Conservation (phyloP, 2,329 filamentous ascomycete genomes). For the Fusarium nisikadoi region DNA sequence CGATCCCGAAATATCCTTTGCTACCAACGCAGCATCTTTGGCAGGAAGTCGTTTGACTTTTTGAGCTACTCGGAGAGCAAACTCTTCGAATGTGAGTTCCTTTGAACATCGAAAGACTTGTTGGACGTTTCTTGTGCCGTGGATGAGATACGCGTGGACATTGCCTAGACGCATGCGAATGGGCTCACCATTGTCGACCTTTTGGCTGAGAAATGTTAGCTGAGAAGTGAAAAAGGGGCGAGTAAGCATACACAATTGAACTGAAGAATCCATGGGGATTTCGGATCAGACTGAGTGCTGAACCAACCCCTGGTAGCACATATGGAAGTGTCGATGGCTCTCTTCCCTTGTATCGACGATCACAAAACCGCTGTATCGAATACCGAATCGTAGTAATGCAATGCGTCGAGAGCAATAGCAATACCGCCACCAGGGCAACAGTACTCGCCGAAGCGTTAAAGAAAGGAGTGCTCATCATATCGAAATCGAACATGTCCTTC, state of each 20-base stretch:
- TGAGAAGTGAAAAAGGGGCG: fast-evolving
- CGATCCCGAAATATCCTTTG: slow-evolving; percentile 36
- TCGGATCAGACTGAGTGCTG: slow-evolving; percentile 25
- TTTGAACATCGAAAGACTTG: slow-evolving; percentile 37
- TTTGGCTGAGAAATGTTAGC: slow-evolving; percentile 14
- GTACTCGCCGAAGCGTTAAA: not conserved
- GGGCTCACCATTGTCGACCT: slow-evolving; percentile 27
- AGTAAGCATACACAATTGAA: slow-evolving; percentile 12
- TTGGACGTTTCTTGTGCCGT: slow-evolving; percentile 34
- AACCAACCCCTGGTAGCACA: slow-evolving; percentile 26
- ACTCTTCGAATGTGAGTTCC: slow-evolving; percentile 39
- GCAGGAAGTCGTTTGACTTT: slow-evolving; percentile 38
- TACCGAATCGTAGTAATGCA: slow-evolving; percentile 32
- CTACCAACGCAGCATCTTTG: slow-evolving; percentile 23
- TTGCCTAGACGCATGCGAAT: slow-evolving; percentile 35
- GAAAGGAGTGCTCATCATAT: not conserved
- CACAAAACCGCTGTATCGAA: slow-evolving; percentile 14
- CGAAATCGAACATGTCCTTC: slow-evolving; percentile 7
- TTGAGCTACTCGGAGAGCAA: slow-evolving; percentile 38
- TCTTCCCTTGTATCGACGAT: slow-evolving; percentile 28
- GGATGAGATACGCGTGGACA: slow-evolving; percentile 35
- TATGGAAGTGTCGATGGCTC: slow-evolving; percentile 36
- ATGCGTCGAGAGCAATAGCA: slow-evolving; percentile 27
- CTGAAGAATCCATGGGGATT: slow-evolving; percentile 39
- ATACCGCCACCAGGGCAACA: slow-evolving; percentile 3